Base-by-base conservation (phyloP, 2,329 filamentous ascomycete genomes). In the Colletotrichum orchidophilum region DNA sequence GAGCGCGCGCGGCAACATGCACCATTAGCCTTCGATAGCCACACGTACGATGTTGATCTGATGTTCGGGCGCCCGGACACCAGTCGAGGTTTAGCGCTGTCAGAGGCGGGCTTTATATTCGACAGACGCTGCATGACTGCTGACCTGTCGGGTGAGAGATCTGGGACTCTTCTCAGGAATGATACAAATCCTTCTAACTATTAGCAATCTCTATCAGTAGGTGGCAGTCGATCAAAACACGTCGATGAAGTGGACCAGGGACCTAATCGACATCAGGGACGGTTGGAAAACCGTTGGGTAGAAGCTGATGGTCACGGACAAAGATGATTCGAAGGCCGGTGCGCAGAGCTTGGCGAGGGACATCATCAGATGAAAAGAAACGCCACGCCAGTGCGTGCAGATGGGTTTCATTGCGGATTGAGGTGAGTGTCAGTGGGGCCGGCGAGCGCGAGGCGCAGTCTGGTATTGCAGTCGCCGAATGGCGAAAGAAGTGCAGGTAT, bases 21-120 rank as follows among this genome's bases (percentile, higher is more conserved):
- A n/a, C 29, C 58, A 54, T 50, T 68, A 26, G 46, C 53, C 49
- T 69, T 54, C 18, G 27, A 46, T 54, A 33, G n/a, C 42, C 29
- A 31, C 39, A 57, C 58, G 58, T 50, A 71, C 42, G 31, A 50
- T 59, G 46, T 63, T 58, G 18, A 18, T 71, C 69, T 35, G 42
- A 71, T 63, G 58, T 71, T 71, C 64, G 64, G 66, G 52, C 53
- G 58, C 52, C 52, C 58, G 59, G 69, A 54, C 65, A 35, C 26
- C 9, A 13, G 12, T 26, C 21, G 42, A 69, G 69, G 27, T 21
- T 63, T 52, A 55, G 59, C 59, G 69, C 58, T 60, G 59, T 21
- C 31, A 54, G 42, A 59, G 21, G 33, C 27, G n/a, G 13, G 27
- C 24, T 24, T 8, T 9, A 9, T n/a, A 8, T 27, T 11, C 27